Evolutionary conservation across 208 protist species (phyloP), one percentile per base, ranked within the genome.

Genomic region (Acanthamoeba healyi): DNA sequence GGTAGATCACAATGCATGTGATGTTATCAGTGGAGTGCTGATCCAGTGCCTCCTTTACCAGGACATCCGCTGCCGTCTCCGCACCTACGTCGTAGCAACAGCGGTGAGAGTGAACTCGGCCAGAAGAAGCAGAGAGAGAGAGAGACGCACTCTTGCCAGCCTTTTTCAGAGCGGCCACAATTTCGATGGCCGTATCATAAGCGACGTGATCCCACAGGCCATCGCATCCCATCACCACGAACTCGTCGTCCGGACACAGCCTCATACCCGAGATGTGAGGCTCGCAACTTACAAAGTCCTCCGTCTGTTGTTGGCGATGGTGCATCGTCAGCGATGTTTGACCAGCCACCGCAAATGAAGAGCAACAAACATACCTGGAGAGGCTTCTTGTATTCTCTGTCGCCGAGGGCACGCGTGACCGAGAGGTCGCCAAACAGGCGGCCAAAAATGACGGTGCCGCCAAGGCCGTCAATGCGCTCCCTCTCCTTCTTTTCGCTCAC

Each of bases 21-120:
- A 77, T 77, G 38, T 77, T 77, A 36, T 77, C 67, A 0, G 67
- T 77, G 67, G 67, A 77, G 67, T 77, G 67, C 67, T 77, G 67
- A 32, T 77, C 29, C 29, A 77, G 67, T 5, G 67, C 67, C 22
- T 77, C 67, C 34, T 26, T 22, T 22, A 77, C 67, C 67, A 77
- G 38, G 9, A 14, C 36, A 6, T 77, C 67, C 15, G 67, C 67
- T 14, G 67, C 67, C 67, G 9, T 38, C 38, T 38, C 38, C 19
- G 67, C 67, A 15, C 67, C 67, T 77, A 22, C 19, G 49, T 2
- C 15, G 14, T 56, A 7, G 14, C 12, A 7, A 36, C 2, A 72
- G 14, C 19, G 17, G 63, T 40, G 29, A 72, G 36, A n/a, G 63
- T 72, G 49, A 17, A 7, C 15, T 7, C 9, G 3, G 15, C 2